Evolutionary conservation across 352 stramenopile species (phyloP), one percentile per base, ranked within the genome.

Genomic region (Globisporangium camurandrum): DNA sequence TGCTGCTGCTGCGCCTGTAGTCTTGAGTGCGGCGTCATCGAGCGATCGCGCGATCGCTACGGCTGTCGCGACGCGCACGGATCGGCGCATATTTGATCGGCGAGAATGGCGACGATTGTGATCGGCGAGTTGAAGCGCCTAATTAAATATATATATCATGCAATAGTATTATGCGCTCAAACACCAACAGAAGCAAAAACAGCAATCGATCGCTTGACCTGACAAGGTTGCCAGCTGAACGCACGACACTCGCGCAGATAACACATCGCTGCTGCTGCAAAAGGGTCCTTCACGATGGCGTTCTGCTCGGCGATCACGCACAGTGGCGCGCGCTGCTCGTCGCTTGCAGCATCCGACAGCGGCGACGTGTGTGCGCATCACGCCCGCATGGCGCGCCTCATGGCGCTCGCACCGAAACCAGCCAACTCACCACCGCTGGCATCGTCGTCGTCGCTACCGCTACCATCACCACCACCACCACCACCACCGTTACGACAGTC

Each of bases 381-480:
- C 58, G 69, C 73, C 49, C 77, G 83, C 10, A 86, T 93, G 64
- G 72, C 78, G 34, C 77, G 83, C 23, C 62, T 91, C 41, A 83
- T 93, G 75, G 78, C 79, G 31, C 60, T 93, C 14, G 83, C 76
- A 5, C 78, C 82, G 30, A 89, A 88, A 57, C 30, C 62, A 0
- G n/a, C 69, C n/a, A 4, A 17, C 5, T 24, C 36, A 23, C 3
- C 36, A 19, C 5, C 36, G 23, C 6, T 9, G 5, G 17, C 16
- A 4, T 41, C 36, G 6, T 19, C 36, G 7, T 16, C 19, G n/a
- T 19, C 16, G 7, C 36, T 23, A 0, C n/a, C 36, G 17, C 36
- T 7, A 7, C 16, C 34, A 4, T 22, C 20, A 12, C 39, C 17
- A 5, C 39, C 27, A n/a, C 39, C 27, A 22, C 24, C 11, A 14